A percentile compares a stretch with the other conserved stretches of the same genome.
Evolutionary conservation across 495 filamentous ascomycete genomes (phyloP).

Genomic region (Chaetomidium leptoderma): DNA sequence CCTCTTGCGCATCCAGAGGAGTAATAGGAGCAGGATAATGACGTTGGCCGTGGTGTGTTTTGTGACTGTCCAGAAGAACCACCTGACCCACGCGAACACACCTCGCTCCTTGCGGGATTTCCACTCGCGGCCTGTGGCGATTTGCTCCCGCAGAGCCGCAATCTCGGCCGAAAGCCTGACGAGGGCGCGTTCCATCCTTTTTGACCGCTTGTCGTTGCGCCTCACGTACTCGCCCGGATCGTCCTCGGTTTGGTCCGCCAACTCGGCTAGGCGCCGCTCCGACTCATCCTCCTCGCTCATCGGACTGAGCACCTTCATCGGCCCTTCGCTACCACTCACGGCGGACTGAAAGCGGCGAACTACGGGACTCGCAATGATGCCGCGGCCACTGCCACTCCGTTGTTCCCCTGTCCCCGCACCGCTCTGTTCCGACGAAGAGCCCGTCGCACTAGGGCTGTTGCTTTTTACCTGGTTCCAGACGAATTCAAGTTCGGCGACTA

Average conservation of each 20-base stretch:
- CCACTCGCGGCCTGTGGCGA: conserved; percentile 62
- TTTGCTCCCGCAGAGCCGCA: conserved; percentile 87
- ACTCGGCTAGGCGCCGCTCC: conserved; percentile 45
- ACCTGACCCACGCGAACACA: conserved; percentile 65
- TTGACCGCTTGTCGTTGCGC: conserved; percentile 64
- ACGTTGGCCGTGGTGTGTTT: conserved; percentile 73
- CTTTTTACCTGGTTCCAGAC: conserved; percentile 97
- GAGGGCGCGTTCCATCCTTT: conserved; percentile 78
- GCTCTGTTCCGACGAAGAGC: conserved; percentile 46
- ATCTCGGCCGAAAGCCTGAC: conserved; percentile 89
- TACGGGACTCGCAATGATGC: conserved; percentile 24
- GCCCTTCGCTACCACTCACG: conserved; percentile 46
- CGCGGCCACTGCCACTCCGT: conserved; percentile 1
- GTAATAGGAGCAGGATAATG: conserved; percentile 60
- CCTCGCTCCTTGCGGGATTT: conserved; percentile 50
- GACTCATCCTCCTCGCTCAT: conserved; percentile 75
- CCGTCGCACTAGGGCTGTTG: conserved; percentile 62
- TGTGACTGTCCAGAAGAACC: conserved; percentile 63
- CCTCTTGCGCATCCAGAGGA: conserved; percentile 74
- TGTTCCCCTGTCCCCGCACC: conserved; percentile 10
- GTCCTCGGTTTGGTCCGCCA: conserved; percentile 40
- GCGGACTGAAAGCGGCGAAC: conserved; percentile 42
- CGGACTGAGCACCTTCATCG: conserved; percentile 69
- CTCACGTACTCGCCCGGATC: conserved; percentile 42
- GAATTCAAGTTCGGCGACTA: conserved; percentile 93